These are phyloP conservation scores for Scenedesmus sp. DNA, from an alignment of 163 green algal species.

Conservation along the genomic window DNA sequence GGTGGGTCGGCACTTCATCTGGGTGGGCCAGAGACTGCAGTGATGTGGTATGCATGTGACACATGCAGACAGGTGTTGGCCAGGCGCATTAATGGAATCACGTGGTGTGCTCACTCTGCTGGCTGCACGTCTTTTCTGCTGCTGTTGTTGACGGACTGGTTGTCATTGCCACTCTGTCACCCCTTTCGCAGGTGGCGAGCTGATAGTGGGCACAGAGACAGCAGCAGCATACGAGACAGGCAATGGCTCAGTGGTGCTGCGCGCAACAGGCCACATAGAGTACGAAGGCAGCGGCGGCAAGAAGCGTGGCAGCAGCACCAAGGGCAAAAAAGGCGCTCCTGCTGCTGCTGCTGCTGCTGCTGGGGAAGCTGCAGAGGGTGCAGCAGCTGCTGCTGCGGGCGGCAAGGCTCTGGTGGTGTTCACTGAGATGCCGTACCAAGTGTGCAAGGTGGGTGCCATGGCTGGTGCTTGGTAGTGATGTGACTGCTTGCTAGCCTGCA, in stretches of 20 bases:
- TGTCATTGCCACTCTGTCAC: too few relatives aligned
- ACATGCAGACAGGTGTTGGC: too few relatives aligned
- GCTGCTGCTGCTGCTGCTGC: not conserved
- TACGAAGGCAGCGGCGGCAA: constrained; percentile 47
- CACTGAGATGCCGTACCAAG: constrained; percentile 95
- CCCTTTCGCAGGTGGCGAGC: constrained; percentile 72
- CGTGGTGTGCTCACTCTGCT: not conserved
- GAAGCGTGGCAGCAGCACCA: constrained; percentile 28
- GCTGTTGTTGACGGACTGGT: not conserved
- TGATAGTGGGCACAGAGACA: constrained; percentile 74
- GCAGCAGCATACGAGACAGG: constrained; percentile 84
- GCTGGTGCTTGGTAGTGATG: not conserved
- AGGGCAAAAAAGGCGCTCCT: not conserved
- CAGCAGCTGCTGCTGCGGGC: not conserved
- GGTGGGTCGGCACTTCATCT: too few relatives aligned
- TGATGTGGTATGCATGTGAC: too few relatives aligned
- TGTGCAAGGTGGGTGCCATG: constrained; percentile 80
- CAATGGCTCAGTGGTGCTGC: constrained; percentile 79
- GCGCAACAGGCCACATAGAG: constrained; percentile 86
- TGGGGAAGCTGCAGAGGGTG: constrained; percentile 42
- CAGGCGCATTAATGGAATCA: too few relatives aligned
- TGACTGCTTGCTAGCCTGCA: not conserved
- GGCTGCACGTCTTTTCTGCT: not conserved
- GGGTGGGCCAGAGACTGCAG: too few relatives aligned
- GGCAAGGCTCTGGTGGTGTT: constrained; percentile 81